phyloP scores from a whole-genome alignment of 495 filamentous ascomycete genomes.

The Penicillium cinerascens region DNA sequence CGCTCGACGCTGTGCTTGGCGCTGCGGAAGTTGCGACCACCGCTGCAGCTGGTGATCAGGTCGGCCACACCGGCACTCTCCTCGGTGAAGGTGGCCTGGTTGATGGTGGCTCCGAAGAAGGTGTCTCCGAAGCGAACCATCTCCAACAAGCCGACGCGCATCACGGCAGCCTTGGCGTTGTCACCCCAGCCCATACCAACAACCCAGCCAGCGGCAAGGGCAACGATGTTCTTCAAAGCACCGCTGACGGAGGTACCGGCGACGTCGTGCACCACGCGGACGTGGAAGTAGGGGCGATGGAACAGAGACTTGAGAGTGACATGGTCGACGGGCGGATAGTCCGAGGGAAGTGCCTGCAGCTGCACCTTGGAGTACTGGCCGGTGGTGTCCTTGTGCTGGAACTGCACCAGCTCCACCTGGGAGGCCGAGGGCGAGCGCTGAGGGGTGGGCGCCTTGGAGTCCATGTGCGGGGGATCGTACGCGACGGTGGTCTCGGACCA shows the following conservation, averaged over 20 bases:
- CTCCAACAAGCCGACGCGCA: slow-evolving; percentile 91
- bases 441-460: slow-evolving; percentile 68
- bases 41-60: slow-evolving; percentile 87
- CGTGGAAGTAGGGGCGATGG: slow-evolving; percentile 97
- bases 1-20: slow-evolving; percentile 84
- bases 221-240: slow-evolving; percentile 96
- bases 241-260: slow-evolving; percentile 94
- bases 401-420: slow-evolving; percentile 54
- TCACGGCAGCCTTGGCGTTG: slow-evolving; percentile 95
- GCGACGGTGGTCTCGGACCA: slow-evolving; percentile 96
- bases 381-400: slow-evolving; percentile 63
- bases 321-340: slow-evolving; percentile 82
- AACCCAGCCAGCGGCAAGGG: slow-evolving; percentile 90
- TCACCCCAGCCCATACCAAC: slow-evolving; percentile 96
- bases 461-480: slow-evolving; percentile 87
- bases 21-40: slow-evolving; percentile 90
- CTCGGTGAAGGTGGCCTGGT: slow-evolving; percentile 84
- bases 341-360: slow-evolving; percentile 68
- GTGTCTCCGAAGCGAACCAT: slow-evolving; percentile 91
- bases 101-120: slow-evolving; percentile 81
- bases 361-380: slow-evolving; percentile 59
- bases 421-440: slow-evolving; percentile 53
- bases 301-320: slow-evolving; percentile 76
- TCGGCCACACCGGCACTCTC: slow-evolving; percentile 96
- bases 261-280: slow-evolving; percentile 85